Percentiles rank a stretch among this genome's conserved stretches.
Evolutionary conservation across 176 grass and related monocot genomes (phyloP).

Genomic region (Puccinellia tenuiflora): DNA sequence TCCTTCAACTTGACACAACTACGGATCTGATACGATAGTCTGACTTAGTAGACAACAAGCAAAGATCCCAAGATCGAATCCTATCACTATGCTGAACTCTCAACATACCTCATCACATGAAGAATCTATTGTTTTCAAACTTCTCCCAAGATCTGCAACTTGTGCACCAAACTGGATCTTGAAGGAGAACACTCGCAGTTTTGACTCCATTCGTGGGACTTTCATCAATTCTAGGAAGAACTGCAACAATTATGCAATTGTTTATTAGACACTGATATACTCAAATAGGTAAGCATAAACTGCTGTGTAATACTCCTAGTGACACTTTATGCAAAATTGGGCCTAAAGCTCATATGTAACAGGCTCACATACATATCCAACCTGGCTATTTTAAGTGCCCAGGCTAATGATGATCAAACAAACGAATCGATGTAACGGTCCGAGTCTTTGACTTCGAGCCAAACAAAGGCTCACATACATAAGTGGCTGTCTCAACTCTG

Average conservation of each 20-base stretch:
- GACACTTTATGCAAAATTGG: not conserved
- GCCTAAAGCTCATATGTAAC: not conserved
- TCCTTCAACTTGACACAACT: constrained; percentile 92
- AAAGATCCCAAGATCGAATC: not conserved
- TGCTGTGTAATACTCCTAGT: not conserved
- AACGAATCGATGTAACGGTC: not conserved
- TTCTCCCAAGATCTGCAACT: constrained; percentile 81
- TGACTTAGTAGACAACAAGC: constrained; percentile 2
- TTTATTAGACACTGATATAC: constrained; percentile 15
- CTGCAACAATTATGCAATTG: constrained; percentile 45
- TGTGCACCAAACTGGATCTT: constrained; percentile 94
- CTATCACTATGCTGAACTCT: not conserved
- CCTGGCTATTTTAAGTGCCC: not conserved
- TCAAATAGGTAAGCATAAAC: constrained; percentile 3
- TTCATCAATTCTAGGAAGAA: constrained; percentile 99
- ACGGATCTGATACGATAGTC: constrained; percentile 61
- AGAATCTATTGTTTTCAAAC: constrained; percentile 76
- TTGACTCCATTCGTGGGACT: constrained; percentile 96
- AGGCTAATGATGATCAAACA: not conserved
- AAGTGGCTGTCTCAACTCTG: not conserved
- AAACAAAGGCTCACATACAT: not conserved
- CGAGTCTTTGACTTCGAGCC: not conserved
- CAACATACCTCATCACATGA: constrained; percentile 67
- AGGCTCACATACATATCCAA: not conserved
- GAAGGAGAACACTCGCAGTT: constrained; percentile 94